These are phyloP conservation scores for Collybia sordida DNA, from an alignment of 768 basidiomycete species.

Conservation along the genomic window DNA sequence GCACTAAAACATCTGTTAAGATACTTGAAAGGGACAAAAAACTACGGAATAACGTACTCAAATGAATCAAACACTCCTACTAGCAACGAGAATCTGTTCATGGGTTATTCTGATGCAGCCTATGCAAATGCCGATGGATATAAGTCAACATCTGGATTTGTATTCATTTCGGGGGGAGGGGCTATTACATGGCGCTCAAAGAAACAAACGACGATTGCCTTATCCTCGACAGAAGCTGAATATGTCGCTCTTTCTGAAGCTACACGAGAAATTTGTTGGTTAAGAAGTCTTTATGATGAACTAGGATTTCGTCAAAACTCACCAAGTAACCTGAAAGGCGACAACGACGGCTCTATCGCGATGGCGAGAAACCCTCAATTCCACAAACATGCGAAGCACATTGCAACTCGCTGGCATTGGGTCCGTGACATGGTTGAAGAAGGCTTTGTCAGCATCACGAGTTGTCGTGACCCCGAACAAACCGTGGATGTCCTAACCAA, in stretches of 20 bases:
- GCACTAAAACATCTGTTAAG: background rate
- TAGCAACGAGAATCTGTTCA: background rate
- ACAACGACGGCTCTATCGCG: background rate
- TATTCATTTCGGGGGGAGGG: constrained; percentile 29
- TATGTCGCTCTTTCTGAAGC: background rate
- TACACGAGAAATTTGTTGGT: background rate
- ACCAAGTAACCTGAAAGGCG: background rate
- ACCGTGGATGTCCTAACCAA: background rate
- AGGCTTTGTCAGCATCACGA: background rate
- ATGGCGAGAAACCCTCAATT: background rate
- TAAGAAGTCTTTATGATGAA: background rate
- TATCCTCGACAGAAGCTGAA: background rate
- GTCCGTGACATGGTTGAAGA: background rate
- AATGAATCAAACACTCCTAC: background rate
- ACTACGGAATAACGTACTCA: background rate
- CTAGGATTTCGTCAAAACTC: background rate
- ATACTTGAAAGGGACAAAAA: background rate
- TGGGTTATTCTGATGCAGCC: background rate
- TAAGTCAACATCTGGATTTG: constrained; percentile 19
- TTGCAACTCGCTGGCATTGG: background rate
- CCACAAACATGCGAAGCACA: background rate
- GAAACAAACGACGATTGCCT: background rate
- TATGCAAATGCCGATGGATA: background rate
- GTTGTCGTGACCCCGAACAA: background rate
- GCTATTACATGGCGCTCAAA: constrained; percentile 37